Conservation (phyloP, 2,329 filamentous ascomycete species). For the Pseudogymnoascus sp. region DNA sequence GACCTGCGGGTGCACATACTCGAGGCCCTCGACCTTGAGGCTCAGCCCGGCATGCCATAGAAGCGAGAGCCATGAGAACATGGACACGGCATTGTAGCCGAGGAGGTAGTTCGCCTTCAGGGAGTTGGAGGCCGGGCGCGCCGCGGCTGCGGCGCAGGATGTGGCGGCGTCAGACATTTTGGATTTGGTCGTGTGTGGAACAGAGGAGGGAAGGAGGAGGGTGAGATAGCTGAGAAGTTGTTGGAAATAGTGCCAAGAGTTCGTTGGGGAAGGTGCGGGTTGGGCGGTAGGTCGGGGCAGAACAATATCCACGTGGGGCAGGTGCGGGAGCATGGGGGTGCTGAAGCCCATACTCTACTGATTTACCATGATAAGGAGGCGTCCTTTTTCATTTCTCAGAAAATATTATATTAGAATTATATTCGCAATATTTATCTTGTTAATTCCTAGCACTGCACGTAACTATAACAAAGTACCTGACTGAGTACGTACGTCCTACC, state of each 20-base stretch:
- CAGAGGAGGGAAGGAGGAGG: constrained; percentile 2
- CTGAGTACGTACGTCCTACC: constrained; percentile 9
- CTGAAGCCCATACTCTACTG: not conserved
- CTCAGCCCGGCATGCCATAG: constrained; percentile 59
- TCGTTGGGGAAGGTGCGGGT: constrained; percentile 1
- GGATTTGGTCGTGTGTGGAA: not conserved
- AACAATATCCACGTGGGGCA: not conserved
- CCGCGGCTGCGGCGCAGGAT: not conserved
- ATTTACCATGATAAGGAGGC: not conserved
- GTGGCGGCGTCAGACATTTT: not conserved
- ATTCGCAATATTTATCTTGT: constrained; percentile 7
- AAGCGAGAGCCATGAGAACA: constrained; percentile 71
- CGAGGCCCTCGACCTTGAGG: constrained; percentile 48
- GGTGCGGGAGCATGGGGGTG: not conserved
- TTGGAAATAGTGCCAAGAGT: constrained; percentile 5
- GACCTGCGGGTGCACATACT: constrained; percentile 53
- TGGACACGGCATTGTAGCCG: constrained; percentile 75
- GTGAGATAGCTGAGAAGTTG: not conserved
- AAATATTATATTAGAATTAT: constrained; percentile 10
- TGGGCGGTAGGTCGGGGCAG: constrained; percentile 4
- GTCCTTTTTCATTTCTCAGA: not conserved
- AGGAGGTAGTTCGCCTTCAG: constrained; percentile 66
- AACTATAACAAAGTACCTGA: constrained; percentile 10
- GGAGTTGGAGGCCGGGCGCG: constrained; percentile 30
- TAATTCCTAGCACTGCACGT: constrained; percentile 3